These are phyloP conservation scores for Aureobasidium zeae DNA, from an alignment of 2,329 filamentous ascomycete genomes.

Conservation along the genomic window DNA sequence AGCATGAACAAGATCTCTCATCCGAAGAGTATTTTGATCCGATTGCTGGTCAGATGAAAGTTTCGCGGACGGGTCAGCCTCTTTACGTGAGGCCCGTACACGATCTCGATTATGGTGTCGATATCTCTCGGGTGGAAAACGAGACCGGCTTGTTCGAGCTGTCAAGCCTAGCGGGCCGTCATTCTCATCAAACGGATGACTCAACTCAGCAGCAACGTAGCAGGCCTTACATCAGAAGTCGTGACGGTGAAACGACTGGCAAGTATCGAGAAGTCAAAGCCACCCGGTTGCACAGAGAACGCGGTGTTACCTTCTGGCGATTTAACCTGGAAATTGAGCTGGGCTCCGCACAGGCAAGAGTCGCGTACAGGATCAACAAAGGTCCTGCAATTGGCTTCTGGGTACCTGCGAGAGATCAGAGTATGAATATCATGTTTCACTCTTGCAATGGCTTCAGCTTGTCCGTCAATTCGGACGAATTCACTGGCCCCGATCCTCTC, in stretches of 20 bases:
- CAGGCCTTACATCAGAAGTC: slow-evolving; percentile 38
- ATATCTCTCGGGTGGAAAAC: slow-evolving; percentile 70
- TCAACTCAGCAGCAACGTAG: slow-evolving; percentile 23
- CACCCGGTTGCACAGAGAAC: slow-evolving; percentile 71
- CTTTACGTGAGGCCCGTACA: slow-evolving; percentile 87
- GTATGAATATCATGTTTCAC: slow-evolving; percentile 99
- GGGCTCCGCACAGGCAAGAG: slow-evolving; percentile 63
- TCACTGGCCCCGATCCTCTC: slow-evolving; percentile 88
- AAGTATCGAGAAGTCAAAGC: slow-evolving; percentile 78
- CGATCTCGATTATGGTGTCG: slow-evolving; percentile 65
- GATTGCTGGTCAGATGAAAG: slow-evolving; percentile 74
- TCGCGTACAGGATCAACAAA: slow-evolving; percentile 91
- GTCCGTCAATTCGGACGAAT: slow-evolving; percentile 64
- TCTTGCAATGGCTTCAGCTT: slow-evolving; percentile 94
- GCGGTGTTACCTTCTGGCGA: slow-evolving; percentile 89
- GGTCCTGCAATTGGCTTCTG: slow-evolving; percentile 86
- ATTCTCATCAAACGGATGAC: slow-evolving; percentile 23
- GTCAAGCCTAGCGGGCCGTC: slow-evolving; percentile 26
- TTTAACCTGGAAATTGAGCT: slow-evolving; percentile 94
- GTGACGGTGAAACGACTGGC: slow-evolving; percentile 71
- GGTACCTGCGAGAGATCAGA: slow-evolving; percentile 73
- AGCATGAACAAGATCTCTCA: slow-evolving; percentile 53
- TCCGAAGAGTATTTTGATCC: slow-evolving; percentile 86
- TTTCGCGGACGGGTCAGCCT: slow-evolving; percentile 75
- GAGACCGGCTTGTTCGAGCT: slow-evolving; percentile 73